Percentiles rank a stretch among this genome's conserved stretches.
Evolutionary conservation across 257 asterid genomes (phyloP).

Genomic region (Plantago major): DNA sequence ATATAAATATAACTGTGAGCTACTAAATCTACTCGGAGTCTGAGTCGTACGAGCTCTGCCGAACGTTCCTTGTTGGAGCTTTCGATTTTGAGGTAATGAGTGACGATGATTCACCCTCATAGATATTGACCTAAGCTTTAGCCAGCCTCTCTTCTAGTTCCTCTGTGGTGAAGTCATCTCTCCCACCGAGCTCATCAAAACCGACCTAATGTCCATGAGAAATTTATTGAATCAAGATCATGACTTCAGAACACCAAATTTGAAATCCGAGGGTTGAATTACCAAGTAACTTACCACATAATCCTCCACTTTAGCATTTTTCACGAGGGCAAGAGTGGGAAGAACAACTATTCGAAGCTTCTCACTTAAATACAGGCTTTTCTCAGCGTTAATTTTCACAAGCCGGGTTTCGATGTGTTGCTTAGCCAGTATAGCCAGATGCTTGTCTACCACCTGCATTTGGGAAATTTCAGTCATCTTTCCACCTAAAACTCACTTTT

Average conservation of each 20-base stretch:
- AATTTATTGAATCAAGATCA: constrained; percentile 9
- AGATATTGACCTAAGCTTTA: constrained; percentile 57
- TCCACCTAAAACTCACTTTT: no score
- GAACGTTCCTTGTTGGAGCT: constrained; percentile 56
- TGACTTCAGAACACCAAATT: constrained; percentile 2
- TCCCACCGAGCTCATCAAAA: constrained; percentile 94
- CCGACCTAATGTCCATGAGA: constrained; percentile 59
- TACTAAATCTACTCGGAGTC: constrained; percentile 61
- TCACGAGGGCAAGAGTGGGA: constrained; percentile 89
- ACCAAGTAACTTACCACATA: no score
- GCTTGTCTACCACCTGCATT: constrained; percentile 90
- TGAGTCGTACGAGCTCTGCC: no score
- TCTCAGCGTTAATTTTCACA: constrained; percentile 92
- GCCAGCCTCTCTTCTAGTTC: constrained; percentile 91
- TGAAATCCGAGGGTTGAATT: no score
- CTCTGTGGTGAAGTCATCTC: constrained; percentile 85
- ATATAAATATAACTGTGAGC: no score
- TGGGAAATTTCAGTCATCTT: no score
- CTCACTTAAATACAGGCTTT: constrained; percentile 81
- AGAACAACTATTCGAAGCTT: constrained; percentile 84
- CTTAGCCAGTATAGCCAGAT: constrained; percentile 76
- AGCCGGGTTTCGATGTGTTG: constrained; percentile 90
- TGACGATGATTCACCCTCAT: constrained; percentile 81
- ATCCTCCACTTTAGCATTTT: constrained; percentile 92
- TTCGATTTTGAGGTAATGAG: constrained; percentile 44